Evolutionary conservation across 805 yeast genomes (phyloP).

Genomic region (Zygotorulaspora sp.): DNA sequence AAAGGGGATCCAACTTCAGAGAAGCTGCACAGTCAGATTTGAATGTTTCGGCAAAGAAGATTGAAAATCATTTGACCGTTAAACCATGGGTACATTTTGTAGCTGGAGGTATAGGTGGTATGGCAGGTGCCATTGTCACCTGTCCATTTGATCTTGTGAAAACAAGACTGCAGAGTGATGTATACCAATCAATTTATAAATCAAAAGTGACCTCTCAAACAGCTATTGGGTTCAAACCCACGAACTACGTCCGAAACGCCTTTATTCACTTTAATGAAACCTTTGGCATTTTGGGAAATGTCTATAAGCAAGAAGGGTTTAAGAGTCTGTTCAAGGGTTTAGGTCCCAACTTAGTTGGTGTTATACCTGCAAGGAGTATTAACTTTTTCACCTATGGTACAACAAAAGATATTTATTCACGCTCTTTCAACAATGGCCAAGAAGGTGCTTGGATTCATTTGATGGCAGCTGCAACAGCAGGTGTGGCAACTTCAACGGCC

Average conservation of each 20-base stretch:
- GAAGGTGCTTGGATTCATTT: constrained; percentile 86
- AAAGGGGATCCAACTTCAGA: constrained; percentile 54
- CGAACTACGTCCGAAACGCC: constrained; percentile 42
- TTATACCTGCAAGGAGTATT: constrained; percentile 95
- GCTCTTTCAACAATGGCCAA: constrained; percentile 61
- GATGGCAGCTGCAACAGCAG: constrained; percentile 83
- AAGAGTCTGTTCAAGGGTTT: constrained; percentile 87
- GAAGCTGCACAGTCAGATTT: constrained; percentile 31
- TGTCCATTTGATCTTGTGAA: constrained; percentile 96
- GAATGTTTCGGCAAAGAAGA: constrained; percentile 7
- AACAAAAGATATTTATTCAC: constrained; percentile 72
- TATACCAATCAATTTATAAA: constrained; percentile 55
- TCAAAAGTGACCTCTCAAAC: constrained; percentile 19
- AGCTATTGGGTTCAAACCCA: background rate
- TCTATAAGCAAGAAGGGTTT: constrained; percentile 74
- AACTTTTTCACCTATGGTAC: constrained; percentile 96
- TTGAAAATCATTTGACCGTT: constrained; percentile 27
- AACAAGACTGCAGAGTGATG: constrained; percentile 89
- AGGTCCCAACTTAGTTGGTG: constrained; percentile 96
- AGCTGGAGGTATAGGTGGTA: constrained; percentile 94
- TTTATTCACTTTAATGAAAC: constrained; percentile 80
- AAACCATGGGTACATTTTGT: constrained; percentile 73
- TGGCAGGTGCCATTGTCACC: constrained; percentile 93
- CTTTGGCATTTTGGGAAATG: constrained; percentile 59
- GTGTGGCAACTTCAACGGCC: constrained; percentile 89